Percentiles rank a stretch among this genome's conserved stretches.
These are phyloP conservation scores for Blastocystis sp. DNA, from an alignment of 352 stramenopile genomes.

Conservation along the genomic window DNA sequence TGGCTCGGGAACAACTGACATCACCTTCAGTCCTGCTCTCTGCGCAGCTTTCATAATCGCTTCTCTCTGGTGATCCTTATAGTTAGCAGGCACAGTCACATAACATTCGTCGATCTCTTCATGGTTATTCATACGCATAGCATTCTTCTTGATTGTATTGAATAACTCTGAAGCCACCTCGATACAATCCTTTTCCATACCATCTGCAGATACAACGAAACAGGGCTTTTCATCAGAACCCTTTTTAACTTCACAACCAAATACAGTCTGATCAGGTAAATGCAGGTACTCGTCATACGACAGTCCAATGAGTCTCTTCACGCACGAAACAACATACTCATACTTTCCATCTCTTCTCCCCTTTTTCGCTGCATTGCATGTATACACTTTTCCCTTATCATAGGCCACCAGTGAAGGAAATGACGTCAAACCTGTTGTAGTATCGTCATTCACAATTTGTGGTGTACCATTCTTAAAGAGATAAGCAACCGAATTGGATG, in stretches of 20 bases:
- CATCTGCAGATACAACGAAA: neutral
- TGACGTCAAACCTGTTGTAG: neutral
- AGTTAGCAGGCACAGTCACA: neutral
- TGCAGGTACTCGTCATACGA: neutral
- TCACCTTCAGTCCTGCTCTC: slow-evolving; percentile 90
- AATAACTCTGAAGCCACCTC: neutral
- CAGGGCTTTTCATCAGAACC: neutral
- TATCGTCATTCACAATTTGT: neutral
- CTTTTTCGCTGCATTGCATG: neutral
- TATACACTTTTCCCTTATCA: neutral
- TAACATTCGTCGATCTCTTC: neutral
- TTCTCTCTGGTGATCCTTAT: slow-evolving; percentile 65
- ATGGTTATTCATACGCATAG: neutral
- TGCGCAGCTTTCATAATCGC: slow-evolving; percentile 95
- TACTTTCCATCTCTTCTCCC: neutral
- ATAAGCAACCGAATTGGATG: neutral
- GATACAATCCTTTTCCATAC: neutral
- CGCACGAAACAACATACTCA: neutral
- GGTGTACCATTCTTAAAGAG: neutral
- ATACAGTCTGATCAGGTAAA: neutral
- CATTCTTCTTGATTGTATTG: neutral
- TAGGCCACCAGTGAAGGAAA: neutral
- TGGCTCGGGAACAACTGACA: slow-evolving; percentile 79
- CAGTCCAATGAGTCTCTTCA: neutral
- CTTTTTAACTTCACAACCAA: neutral